Conservation (phyloP, 2,329 filamentous ascomycete genomes). For the Trichophyton schoenleinii region DNA sequence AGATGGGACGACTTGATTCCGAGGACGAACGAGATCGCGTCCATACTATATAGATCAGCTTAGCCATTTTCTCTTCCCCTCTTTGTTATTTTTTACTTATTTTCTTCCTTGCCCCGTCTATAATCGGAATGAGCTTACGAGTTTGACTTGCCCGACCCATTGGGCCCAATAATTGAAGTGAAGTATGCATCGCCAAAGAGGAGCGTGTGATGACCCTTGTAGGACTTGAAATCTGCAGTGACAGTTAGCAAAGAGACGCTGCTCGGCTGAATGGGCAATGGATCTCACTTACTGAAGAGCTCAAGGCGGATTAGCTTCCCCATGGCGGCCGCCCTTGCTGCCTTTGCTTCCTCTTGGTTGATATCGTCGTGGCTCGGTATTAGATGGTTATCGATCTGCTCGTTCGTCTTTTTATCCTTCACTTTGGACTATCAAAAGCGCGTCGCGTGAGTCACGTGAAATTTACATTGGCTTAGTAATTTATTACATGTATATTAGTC, state of each 20-base stretch:
- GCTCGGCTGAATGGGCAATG: not conserved
- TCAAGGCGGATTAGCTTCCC: slow-evolving; percentile 92
- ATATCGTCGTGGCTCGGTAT: not conserved
- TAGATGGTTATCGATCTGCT: not conserved
- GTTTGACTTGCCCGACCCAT: slow-evolving; percentile 98
- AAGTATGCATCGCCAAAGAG: slow-evolving; percentile 97
- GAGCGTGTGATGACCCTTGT: slow-evolving; percentile 89
- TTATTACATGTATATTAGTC: not conserved
- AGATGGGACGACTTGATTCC: slow-evolving; percentile 98
- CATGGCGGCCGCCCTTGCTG: slow-evolving; percentile 43
- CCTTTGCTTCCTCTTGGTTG: not conserved
- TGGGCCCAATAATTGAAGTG: slow-evolving; percentile 96
- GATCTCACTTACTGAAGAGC: slow-evolving; percentile 60
- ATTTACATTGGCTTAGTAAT: not conserved
- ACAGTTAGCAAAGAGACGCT: slow-evolving; percentile 15
- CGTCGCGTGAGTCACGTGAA: not conserved
- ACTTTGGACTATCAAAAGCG: not conserved
- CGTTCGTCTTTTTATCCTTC: not conserved
- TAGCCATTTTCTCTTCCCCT: not conserved
- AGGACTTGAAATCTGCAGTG: slow-evolving; percentile 89
- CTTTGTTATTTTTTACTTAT: not conserved
- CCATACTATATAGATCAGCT: slow-evolving; percentile 54
- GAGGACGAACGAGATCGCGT: slow-evolving; percentile 96
- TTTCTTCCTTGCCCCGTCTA: not conserved
- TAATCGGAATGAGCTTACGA: slow-evolving; percentile 49